These are phyloP conservation scores for Theileria sp. DNA, from an alignment of 169 alveolate genomes.

Conservation along the genomic window DNA sequence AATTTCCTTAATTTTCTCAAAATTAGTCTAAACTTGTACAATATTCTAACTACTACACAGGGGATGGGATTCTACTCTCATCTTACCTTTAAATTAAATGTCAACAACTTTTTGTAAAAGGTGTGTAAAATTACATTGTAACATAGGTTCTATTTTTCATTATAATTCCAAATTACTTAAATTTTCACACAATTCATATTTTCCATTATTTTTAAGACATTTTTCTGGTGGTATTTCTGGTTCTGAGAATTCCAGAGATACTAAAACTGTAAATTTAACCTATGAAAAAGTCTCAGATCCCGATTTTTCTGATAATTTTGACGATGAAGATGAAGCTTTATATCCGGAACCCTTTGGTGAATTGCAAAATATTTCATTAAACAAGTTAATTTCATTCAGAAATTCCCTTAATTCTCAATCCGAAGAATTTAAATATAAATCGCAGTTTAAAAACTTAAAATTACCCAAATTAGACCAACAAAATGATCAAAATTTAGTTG, in stretches of 20 bases:
- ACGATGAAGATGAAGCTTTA: neutral
- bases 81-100: neutral
- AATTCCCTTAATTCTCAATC: neutral
- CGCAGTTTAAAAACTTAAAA: neutral
- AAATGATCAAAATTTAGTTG: neutral
- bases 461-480: neutral
- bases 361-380: neutral
- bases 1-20: neutral
- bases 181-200: neutral
- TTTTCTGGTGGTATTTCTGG: neutral
- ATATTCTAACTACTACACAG: neutral
- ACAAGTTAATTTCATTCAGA: neutral
- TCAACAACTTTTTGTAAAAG: neutral
- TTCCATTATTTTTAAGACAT: neutral
- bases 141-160: neutral
- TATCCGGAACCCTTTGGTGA: slow-evolving; percentile 1
- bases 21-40: neutral
- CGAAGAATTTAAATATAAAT: neutral
- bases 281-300: slow-evolving; percentile 10
- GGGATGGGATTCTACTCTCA: neutral
- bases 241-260: neutral
- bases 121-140: neutral
- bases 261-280: neutral
- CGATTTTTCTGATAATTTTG: neutral
- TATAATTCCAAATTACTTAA: neutral